Evolutionary conservation across 129 eudicot species (phyloP).

Genomic region (Helichrysum umbraculigerum): DNA sequence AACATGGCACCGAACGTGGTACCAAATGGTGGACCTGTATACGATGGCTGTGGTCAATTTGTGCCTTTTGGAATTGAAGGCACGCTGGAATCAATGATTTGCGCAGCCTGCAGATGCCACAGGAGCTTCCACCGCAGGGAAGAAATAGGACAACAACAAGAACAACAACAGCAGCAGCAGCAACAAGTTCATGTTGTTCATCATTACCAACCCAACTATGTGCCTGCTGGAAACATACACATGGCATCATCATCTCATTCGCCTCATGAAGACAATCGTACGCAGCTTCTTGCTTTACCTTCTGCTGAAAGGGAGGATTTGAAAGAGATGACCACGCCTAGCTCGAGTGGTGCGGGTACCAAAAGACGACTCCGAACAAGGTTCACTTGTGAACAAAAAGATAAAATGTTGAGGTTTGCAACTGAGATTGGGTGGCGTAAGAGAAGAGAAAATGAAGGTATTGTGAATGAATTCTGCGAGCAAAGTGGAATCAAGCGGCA

Average conservation of each 20-base stretch:
- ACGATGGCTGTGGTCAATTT: neutral
- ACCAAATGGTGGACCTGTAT: neutral
- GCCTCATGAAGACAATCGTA: neutral
- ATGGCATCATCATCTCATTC: neutral
- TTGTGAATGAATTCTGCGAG: conserved; percentile 49
- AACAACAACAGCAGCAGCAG: neutral
- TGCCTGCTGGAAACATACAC: neutral
- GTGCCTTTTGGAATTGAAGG: neutral
- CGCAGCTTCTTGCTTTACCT: conserved; percentile 48
- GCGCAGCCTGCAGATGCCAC: neutral
- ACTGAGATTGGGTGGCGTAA: conserved; percentile 65
- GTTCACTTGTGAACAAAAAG: conserved; percentile 66
- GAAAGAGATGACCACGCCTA: conserved; percentile 39
- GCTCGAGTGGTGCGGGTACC: conserved; percentile 14
- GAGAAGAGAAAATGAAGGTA: conserved; percentile 53
- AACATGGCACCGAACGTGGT: neutral
- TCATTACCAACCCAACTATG: neutral
- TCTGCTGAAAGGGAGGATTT: conserved; percentile 45
- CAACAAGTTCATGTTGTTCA: neutral
- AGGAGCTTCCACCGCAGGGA: conserved; percentile 1
- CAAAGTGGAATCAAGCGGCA: conserved; percentile 60
- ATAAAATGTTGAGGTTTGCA: conserved; percentile 54
- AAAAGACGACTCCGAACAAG: conserved; percentile 54
- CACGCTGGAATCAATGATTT: neutral
- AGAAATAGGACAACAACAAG: neutral